Conservation (phyloP, 331 rosid genomes). For the Malus hybrid region DNA sequence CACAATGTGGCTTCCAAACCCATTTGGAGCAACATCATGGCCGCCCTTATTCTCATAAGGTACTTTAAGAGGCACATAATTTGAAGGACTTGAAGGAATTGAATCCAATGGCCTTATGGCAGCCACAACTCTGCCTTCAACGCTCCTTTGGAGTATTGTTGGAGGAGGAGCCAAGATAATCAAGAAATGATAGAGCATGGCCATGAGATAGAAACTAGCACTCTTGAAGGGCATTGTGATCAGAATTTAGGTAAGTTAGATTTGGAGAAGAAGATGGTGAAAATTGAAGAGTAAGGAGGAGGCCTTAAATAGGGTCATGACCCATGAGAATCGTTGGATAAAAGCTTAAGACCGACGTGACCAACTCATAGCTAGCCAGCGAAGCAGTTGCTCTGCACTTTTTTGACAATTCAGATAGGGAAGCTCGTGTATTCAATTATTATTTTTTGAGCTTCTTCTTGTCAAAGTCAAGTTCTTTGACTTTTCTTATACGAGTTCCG, state of each 20-base stretch:
- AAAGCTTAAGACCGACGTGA: conserved; percentile 7
- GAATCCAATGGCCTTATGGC: conserved; percentile 22
- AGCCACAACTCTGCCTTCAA: conserved; percentile 5
- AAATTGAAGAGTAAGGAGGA: conserved; percentile 5
- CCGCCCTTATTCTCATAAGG: conserved; percentile 17
- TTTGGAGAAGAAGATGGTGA: neutral
- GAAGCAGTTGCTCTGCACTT: conserved; percentile 14
- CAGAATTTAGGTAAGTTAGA: neutral
- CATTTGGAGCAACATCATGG: neutral
- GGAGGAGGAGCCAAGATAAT: conserved; percentile 23
- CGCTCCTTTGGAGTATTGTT: neutral
- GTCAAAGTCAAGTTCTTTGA: conserved; percentile 8
- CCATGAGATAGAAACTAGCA: conserved; percentile 3
- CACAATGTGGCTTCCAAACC: conserved; percentile 13
- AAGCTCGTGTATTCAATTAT: conserved; percentile 40
- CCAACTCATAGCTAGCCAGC: conserved; percentile 39
- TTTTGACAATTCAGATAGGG: conserved; percentile 16
- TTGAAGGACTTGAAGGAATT: conserved; percentile 11
- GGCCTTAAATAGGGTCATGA: conserved; percentile 51
- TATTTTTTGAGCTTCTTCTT: conserved; percentile 9
- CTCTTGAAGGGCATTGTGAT: conserved; percentile 3
- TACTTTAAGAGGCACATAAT: conserved; percentile 23
- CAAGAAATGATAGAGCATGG: conserved; percentile 13
- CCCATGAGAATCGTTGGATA: conserved; percentile 10
- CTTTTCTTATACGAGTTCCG: too few species aligned